Conservation (phyloP, 495 filamentous ascomycete genomes). For the Trichoderma reesei region DNA sequence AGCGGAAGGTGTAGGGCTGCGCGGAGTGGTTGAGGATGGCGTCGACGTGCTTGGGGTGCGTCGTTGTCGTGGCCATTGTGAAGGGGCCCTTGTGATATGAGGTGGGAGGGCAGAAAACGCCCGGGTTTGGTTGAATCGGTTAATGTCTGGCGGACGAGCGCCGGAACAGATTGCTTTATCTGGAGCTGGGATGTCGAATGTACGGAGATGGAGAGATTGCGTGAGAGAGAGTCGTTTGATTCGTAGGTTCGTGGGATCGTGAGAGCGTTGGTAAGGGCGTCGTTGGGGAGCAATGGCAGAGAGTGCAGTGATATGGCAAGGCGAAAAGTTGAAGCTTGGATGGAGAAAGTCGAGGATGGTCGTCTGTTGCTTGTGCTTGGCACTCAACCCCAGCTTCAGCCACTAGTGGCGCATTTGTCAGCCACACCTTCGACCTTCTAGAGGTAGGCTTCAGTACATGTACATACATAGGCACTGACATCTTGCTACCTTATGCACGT, state of each 20-base stretch:
- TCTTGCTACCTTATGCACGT: no score
- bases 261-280: no score
- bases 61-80: conserved; percentile 20
- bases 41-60: conserved; percentile 19
- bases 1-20: conserved; percentile 57
- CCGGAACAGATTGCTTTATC: no score
- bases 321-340: conserved; percentile 1
- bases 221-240: neutral
- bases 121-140: neutral
- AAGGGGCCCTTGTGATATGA: neutral
- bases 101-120: neutral
- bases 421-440: neutral
- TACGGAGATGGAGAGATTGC: neutral
- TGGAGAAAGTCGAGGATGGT: neutral
- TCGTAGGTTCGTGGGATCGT: neutral
- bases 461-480: no score
- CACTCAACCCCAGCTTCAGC: neutral
- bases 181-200: no score
- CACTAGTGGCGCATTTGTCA: neutral
- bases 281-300: neutral
- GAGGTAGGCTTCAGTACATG: neutral
- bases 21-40: conserved; percentile 43
- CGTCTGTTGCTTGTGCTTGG: neutral
- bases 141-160: no score
- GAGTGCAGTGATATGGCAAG: neutral